Evolutionary conservation across 2,329 filamentous ascomycete species (phyloP).

Genomic region (Phyllosticta paracitricarpa): DNA sequence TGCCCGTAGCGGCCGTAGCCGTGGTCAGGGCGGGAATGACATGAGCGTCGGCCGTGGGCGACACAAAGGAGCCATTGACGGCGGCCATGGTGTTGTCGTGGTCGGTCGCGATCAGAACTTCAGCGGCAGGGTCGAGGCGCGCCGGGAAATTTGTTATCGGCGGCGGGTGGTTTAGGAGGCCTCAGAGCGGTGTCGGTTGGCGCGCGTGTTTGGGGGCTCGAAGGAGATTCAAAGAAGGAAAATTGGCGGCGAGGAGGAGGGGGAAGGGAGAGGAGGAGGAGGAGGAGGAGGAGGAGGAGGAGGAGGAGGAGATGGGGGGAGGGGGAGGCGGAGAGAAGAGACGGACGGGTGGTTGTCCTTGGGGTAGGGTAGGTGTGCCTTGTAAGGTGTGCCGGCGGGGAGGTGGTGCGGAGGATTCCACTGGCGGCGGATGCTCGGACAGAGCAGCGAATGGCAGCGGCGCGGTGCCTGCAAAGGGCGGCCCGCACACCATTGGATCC

Average conservation of each 20-base stretch:
- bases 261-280: not conserved
- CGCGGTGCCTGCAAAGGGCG: not conserved
- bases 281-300: not conserved
- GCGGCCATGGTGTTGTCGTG: conserved; percentile 11
- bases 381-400: not conserved
- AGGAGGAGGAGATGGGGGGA: not conserved
- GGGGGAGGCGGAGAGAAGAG: not conserved
- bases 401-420: not conserved
- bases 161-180: not conserved
- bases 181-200: not conserved
- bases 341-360: not conserved
- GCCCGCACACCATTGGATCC: not conserved
- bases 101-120: not conserved
- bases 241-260: not conserved
- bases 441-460: not conserved
- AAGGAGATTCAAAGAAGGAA: not conserved
- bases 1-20: conserved; percentile 19
- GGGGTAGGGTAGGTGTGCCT: not conserved
- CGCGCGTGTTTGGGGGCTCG: not conserved
- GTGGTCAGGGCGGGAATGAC: conserved; percentile 22
- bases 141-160: not conserved
- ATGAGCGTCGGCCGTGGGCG: conserved; percentile 30
- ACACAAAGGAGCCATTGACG: conserved; percentile 29
- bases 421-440: not conserved
- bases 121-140: not conserved